Percentiles rank a stretch among this genome's conserved stretches.
Conservation (phyloP, 1,284 basidiomycete species). For the Fomitopsis pinicola region DNA sequence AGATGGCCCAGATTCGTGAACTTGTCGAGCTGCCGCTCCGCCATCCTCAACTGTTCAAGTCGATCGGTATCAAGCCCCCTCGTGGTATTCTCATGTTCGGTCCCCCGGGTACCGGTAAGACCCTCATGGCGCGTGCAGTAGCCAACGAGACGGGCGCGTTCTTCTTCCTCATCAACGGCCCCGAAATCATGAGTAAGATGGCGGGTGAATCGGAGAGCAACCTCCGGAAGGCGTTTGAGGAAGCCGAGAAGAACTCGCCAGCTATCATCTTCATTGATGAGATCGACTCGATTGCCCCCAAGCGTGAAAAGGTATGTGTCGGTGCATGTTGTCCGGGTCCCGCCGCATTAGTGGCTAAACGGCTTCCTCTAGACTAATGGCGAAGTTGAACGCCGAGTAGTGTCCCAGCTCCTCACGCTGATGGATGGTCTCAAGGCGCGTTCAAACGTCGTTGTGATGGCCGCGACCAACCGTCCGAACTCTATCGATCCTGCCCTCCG, state of each 20-base stretch:
- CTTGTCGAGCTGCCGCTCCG: conserved; percentile 96
- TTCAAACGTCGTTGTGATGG: conserved; percentile 99
- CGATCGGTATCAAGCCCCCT: conserved; percentile 99
- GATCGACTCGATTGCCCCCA: conserved; percentile 98
- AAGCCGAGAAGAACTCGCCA: conserved; percentile 99
- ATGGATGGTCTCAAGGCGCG: conserved; percentile 99
- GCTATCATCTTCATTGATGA: conserved; percentile 99
- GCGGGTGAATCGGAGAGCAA: conserved; percentile 98
- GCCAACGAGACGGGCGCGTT: conserved; percentile 99
- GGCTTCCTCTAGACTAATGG: conserved; percentile 76
- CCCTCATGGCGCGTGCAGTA: conserved; percentile 97
- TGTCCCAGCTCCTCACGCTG: conserved; percentile 95
- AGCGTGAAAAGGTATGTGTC: conserved; percentile 87
- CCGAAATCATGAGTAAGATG: conserved; percentile 99
- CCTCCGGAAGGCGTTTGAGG: conserved; percentile 96
- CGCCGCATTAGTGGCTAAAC: conserved; percentile 15
- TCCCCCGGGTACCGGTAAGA: conserved; percentile 96
- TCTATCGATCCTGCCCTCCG: conserved; percentile 98
- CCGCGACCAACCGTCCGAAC: conserved; percentile 97
- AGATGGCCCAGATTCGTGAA: conserved; percentile 99
- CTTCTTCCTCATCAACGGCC: conserved; percentile 99
- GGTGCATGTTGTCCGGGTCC: conserved; percentile 1
- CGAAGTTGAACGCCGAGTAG: conserved; percentile 98
- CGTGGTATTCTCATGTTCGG: conserved; percentile 97
- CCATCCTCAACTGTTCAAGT: conserved; percentile 99